Evolutionary conservation across 148 eudicot species (phyloP), one percentile per base, ranked within the genome.

Genomic region (Hydrangea macrophylla): DNA sequence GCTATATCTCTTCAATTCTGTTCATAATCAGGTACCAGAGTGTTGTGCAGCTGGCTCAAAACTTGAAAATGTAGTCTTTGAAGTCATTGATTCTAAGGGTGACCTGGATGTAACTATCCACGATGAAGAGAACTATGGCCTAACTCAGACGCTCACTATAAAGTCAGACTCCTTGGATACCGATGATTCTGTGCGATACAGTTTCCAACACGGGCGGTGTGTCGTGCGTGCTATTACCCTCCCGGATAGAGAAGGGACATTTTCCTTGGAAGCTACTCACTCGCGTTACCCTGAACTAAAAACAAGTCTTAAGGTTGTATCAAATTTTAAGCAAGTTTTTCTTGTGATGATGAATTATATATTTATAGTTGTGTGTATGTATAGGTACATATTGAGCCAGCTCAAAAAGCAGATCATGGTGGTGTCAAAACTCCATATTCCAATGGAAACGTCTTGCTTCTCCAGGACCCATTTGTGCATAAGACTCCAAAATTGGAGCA

Each of bases 141-240:
- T 44, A 33, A 75, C 76, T 7, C 93, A 88, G 78, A 73, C 70
- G 26, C 78, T 88, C 9, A 55, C 25, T 40, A 27, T 90, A 26
- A 70, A 58, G 57, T 70, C 84, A n/a, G 75, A 75, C 18, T 61
- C 76, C 8, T 18, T 60, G 50, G 72, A 73, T 25, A 42, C 60
- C 15, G 83, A 77, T 62, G 78, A 80, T 56, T 70, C 80, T 45
- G 67, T 77, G 27, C 72, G 68, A 60, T 82, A 80, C 56, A 69
- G 75, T 55, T 90, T 90, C 64, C 68, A 44, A 39, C 39, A 59
- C 53, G 96, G 96, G 18, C 74, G 72, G 28, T 90, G 96, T 44
- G 36, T 44, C 25, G 70, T 90, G 72, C 87, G 80, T 42, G 59
- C 79, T 12, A 72, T 90, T 67, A 67, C 84, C 53, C 79, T 90